phyloP scores from a whole-genome alignment of 371 early-diverging fungal species.

The Smittium mucronatum region DNA sequence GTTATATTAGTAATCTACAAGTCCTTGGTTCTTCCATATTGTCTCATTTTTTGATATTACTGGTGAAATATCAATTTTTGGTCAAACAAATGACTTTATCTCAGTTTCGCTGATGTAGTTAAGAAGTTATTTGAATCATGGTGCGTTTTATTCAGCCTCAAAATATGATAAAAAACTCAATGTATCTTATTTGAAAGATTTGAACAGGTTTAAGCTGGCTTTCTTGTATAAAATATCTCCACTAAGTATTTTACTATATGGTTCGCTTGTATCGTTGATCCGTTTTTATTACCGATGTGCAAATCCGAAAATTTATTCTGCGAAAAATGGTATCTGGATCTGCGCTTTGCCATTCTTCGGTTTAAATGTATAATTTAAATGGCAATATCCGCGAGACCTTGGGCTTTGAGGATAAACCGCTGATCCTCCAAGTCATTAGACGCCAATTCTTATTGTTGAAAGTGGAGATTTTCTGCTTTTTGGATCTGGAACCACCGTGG shows the following conservation, averaged over 20 bases:
- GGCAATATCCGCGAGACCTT: background rate
- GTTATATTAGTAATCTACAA: background rate
- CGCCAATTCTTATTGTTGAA: background rate
- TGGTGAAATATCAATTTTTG: background rate
- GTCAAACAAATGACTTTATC: background rate
- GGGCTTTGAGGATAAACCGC: background rate
- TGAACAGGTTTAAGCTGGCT: background rate
- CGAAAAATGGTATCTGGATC: background rate
- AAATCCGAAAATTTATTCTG: background rate
- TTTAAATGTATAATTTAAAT: background rate
- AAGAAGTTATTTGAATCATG: background rate
- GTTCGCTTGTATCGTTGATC: background rate
- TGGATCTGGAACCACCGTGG: background rate
- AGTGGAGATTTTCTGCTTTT: conserved; percentile 1
- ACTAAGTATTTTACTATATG: background rate
- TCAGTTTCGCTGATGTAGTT: background rate
- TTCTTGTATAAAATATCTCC: background rate
- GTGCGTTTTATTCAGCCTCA: background rate
- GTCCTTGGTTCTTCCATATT: background rate
- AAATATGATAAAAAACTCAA: background rate
- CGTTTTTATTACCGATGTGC: background rate
- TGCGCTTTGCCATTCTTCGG: background rate
- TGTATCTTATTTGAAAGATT: background rate
- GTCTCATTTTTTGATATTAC: background rate
- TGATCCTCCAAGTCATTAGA: background rate